phyloP scores from a whole-genome alignment of 2,329 filamentous ascomycete genomes.

The Onygena corvina region DNA sequence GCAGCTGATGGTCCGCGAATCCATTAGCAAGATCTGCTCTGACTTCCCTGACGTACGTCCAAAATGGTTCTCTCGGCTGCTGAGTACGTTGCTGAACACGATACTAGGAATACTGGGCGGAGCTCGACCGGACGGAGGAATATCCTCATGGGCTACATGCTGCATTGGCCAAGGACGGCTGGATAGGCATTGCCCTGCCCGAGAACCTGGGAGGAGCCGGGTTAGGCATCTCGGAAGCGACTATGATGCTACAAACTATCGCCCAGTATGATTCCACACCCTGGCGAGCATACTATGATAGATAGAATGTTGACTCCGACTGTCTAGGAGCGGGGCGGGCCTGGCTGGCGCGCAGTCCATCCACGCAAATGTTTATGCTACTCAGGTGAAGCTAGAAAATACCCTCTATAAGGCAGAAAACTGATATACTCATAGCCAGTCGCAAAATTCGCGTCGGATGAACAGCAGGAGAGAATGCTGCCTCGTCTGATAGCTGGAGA shows the following conservation, averaged over 20 bases:
- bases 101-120: conserved; percentile 64
- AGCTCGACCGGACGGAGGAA: conserved; percentile 55
- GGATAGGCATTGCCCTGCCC: conserved; percentile 69
- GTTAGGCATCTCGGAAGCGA: conserved; percentile 65
- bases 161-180: conserved; percentile 61
- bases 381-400: conserved; percentile 41
- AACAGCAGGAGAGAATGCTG: conserved; percentile 53
- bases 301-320: neutral
- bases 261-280: conserved; percentile 42
- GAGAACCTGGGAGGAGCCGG: conserved; percentile 63
- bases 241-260: conserved; percentile 79
- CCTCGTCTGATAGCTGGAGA: conserved; percentile 60
- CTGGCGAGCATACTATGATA: neutral
- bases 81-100: neutral
- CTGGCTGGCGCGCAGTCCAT: conserved; percentile 56
- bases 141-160: conserved; percentile 68
- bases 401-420: neutral
- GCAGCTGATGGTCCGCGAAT: conserved; percentile 60
- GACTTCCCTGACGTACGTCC: conserved; percentile 49
- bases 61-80: neutral
- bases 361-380: conserved; percentile 46
- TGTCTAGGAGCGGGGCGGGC: conserved; percentile 51
- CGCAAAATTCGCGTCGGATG: conserved; percentile 56
- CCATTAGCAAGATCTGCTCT: conserved; percentile 55
- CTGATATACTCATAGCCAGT: conserved; percentile 35